Conservation (phyloP, 2,329 filamentous ascomycete species). For the Phialemoniopsis sp. region DNA sequence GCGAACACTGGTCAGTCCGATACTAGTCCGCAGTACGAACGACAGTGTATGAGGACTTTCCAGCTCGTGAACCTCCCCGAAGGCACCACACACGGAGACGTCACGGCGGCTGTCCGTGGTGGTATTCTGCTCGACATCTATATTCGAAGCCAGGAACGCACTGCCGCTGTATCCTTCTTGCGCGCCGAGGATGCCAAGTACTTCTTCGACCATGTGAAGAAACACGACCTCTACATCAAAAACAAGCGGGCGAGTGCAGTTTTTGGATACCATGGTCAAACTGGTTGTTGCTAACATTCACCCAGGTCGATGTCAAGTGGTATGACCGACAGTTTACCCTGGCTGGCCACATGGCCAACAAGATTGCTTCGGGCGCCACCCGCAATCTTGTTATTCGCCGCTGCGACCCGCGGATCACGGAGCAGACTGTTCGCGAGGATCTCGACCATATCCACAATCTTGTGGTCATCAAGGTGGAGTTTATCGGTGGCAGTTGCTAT, state of each 20-base stretch:
- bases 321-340: conserved; percentile 66
- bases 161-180: conserved; percentile 67
- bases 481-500: conserved; percentile 55
- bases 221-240: conserved; percentile 64
- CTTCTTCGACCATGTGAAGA: conserved; percentile 62
- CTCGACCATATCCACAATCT: conserved; percentile 82
- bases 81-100: conserved; percentile 59
- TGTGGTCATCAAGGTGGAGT: conserved; percentile 61
- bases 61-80: conserved; percentile 59
- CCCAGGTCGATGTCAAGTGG: conserved; percentile 71
- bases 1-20: conserved; percentile 5
- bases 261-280: too few species aligned
- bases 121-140: conserved; percentile 68
- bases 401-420: conserved; percentile 54
- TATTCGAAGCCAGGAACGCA: conserved; percentile 53
- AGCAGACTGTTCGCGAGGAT: conserved; percentile 63
- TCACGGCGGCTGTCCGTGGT: conserved; percentile 62
- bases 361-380: conserved; percentile 62
- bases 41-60: conserved; percentile 50
- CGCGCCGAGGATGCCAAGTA: conserved; percentile 56
- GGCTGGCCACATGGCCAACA: conserved; percentile 57
- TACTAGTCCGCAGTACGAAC: conserved; percentile 23
- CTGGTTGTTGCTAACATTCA: too few species aligned
- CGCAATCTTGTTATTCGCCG: conserved; percentile 69
- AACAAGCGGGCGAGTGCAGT: conserved; percentile 55